Evolutionary conservation across 2,329 filamentous ascomycete genomes (phyloP).

Genomic region (Sphaerostilbella broomeana): DNA sequence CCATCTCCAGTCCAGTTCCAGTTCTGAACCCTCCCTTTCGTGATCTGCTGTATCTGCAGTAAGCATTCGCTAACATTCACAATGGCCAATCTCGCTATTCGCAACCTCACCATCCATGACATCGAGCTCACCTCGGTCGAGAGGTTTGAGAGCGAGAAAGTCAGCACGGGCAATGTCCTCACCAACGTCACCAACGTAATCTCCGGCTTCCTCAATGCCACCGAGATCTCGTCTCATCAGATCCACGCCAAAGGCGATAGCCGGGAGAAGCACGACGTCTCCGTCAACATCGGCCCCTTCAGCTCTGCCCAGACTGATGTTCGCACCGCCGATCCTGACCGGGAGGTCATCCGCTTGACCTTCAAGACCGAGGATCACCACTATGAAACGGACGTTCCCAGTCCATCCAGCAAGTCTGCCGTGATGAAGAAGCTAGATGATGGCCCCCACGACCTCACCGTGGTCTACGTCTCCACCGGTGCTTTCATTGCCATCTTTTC

Average conservation of each 20-base stretch:
- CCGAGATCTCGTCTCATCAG: constrained; percentile 25
- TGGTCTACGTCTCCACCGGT: constrained; percentile 54
- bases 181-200: constrained; percentile 39
- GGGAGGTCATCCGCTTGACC: constrained; percentile 66
- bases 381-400: constrained; percentile 69
- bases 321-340: constrained; percentile 48
- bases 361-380: constrained; percentile 50
- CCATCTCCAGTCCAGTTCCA: too few species aligned
- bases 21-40: too few species aligned
- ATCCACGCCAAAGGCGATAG: constrained; percentile 47
- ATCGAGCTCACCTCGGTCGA: constrained; percentile 68
- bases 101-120: constrained; percentile 72
- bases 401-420: constrained; percentile 51
- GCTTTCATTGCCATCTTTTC: constrained; percentile 60
- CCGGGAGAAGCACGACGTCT: constrained; percentile 56
- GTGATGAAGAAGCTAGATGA: constrained; percentile 52
- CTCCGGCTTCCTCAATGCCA: constrained; percentile 38
- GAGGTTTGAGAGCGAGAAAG: constrained; percentile 54
- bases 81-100: constrained; percentile 60
- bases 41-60: too few species aligned
- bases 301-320: constrained; percentile 52
- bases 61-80: too few species aligned
- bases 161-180: constrained; percentile 37
- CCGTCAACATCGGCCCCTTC: constrained; percentile 62
- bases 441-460: constrained; percentile 53